phyloP scores from a whole-genome alignment of 1,284 basidiomycete species.

The Melampsora larici-populina region DNA sequence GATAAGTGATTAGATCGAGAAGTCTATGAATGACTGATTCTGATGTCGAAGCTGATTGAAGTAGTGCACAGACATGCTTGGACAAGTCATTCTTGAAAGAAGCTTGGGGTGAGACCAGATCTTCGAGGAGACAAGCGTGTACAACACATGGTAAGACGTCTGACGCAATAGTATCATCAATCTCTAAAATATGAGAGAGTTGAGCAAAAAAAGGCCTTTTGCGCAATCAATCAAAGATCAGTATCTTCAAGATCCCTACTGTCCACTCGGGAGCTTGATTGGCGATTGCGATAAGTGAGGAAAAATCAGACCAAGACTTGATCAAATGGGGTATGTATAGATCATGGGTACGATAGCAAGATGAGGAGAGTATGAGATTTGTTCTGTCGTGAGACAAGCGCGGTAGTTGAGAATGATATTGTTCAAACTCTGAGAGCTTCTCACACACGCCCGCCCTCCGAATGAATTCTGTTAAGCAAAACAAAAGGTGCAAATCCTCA shows the following conservation, averaged over 20 bases:
- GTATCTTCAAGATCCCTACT: conserved; percentile 22
- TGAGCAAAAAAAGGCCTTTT: conserved; percentile 62
- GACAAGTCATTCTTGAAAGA: background rate
- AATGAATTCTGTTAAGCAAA: conserved; percentile 30
- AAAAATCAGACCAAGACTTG: conserved; percentile 4
- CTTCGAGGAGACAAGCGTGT: conserved; percentile 62
- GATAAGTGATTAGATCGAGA: conserved; percentile 73
- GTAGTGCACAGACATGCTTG: conserved; percentile 32
- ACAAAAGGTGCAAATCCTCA: conserved; percentile 19
- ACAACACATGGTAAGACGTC: conserved; percentile 71
- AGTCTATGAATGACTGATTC: conserved; percentile 64
- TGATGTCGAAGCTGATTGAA: conserved; percentile 50
- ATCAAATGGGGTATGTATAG: background rate
- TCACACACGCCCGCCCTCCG: conserved; percentile 11
- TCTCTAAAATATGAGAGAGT: conserved; percentile 62
- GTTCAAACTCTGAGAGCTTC: background rate
- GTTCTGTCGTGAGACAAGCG: conserved; percentile 13
- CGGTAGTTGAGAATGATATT: conserved; percentile 1
- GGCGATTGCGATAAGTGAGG: conserved; percentile 2
- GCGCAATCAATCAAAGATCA: conserved; percentile 19
- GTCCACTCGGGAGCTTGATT: conserved; percentile 27
- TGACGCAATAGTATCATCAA: conserved; percentile 63
- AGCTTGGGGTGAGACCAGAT: conserved; percentile 38
- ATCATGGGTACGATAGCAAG: background rate
- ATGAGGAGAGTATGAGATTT: conserved; percentile 1